Conservation (phyloP, 2,329 filamentous ascomycete genomes). For the Didymella keratinophila region DNA sequence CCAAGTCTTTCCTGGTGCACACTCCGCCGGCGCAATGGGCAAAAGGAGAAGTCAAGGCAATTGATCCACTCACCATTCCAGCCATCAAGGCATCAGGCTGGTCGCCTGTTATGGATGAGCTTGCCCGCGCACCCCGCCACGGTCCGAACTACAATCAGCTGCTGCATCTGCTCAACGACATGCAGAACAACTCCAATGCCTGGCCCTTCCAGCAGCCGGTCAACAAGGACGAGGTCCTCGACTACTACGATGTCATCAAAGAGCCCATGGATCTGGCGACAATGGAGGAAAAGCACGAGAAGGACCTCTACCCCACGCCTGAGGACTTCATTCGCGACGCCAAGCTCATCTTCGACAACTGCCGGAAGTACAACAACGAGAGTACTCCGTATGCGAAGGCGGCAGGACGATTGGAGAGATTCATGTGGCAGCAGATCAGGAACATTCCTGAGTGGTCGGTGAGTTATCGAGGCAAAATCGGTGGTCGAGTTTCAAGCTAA, state of each 20-base stretch:
- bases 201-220: constrained; percentile 97
- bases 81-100: constrained; percentile 91
- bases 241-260: constrained; percentile 98
- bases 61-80: constrained; percentile 85
- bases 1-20: constrained; percentile 87
- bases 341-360: constrained; percentile 91
- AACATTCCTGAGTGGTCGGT: constrained; percentile 86
- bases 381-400: constrained; percentile 94
- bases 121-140: constrained; percentile 92
- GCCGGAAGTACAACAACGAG: constrained; percentile 95
- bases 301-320: constrained; percentile 87
- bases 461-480: constrained; percentile 21
- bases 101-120: constrained; percentile 97
- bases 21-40: constrained; percentile 86
- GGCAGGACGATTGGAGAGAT: constrained; percentile 91
- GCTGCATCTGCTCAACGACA: constrained; percentile 88
- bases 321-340: constrained; percentile 94
- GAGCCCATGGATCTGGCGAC: constrained; percentile 96
- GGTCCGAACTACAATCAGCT: constrained; percentile 97
- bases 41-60: constrained; percentile 68
- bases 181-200: constrained; percentile 90
- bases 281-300: constrained; percentile 95
- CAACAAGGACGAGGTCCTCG: constrained; percentile 94
- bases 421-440: constrained; percentile 92
- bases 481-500: constrained; percentile 8